Conservation (phyloP, 495 filamentous ascomycete species). For the Penicillium verhagenii region DNA sequence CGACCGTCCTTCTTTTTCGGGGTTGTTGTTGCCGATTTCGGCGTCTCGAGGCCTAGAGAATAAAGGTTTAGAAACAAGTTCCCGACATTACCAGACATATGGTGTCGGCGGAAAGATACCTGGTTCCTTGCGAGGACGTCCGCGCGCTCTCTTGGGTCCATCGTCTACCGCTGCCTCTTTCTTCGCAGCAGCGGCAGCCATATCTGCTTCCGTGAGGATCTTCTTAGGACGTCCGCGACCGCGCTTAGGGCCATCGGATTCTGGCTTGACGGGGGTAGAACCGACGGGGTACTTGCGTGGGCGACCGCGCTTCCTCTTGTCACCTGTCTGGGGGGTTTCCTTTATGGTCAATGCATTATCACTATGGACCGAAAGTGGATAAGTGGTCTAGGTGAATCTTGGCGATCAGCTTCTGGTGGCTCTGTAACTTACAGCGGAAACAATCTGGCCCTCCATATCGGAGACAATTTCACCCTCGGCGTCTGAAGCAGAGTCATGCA, state of each 20-base stretch:
- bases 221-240: conserved; percentile 40
- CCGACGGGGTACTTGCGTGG: conserved; percentile 37
- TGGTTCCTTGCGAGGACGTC: conserved; percentile 32
- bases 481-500: conserved; percentile 7
- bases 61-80: neutral
- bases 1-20: conserved; percentile 22
- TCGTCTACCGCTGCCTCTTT: conserved; percentile 2
- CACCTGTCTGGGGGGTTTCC: conserved; percentile 28
- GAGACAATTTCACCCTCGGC: conserved; percentile 1
- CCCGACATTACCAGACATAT: neutral
- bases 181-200: conserved; percentile 6
- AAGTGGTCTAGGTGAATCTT: neutral
- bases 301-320: conserved; percentile 41
- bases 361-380: neutral
- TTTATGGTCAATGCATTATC: conserved; percentile 3
- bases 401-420: conserved; percentile 1
- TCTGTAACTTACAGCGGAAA: conserved; percentile 8
- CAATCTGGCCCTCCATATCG: neutral
- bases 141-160: conserved; percentile 21
- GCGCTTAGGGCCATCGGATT: conserved; percentile 32
- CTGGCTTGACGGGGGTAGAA: conserved; percentile 19
- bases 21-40: neutral
- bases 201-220: conserved; percentile 9
- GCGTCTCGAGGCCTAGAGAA: conserved; percentile 6
- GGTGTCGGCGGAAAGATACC: conserved; percentile 10